Conservation (phyloP, 768 basidiomycete genomes). For the Mycena indigotica region DNA sequence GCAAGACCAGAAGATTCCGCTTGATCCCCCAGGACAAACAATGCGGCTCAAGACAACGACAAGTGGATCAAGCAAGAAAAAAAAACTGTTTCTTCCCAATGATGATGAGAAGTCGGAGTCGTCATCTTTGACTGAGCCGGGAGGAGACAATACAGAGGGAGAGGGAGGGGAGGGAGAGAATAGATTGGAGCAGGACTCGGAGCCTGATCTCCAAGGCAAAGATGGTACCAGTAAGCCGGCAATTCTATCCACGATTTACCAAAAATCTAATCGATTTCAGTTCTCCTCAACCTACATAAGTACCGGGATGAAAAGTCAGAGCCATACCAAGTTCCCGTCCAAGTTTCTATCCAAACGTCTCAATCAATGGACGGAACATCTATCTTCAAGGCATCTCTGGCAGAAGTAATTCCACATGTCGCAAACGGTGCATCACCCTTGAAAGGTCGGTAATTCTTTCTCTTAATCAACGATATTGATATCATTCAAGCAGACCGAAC, state of each 20-base stretch:
- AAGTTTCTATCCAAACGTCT: neutral
- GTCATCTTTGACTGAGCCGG: neutral
- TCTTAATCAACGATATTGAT: neutral
- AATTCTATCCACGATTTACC: neutral
- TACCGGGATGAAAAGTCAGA: neutral
- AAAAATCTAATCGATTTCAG: neutral
- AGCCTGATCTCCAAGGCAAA: too few relatives aligned
- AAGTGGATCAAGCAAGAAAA: neutral
- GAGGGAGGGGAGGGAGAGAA: neutral
- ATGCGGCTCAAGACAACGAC: neutral
- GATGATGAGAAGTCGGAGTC: neutral
- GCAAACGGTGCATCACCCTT: neutral
- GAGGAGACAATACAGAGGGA: neutral
- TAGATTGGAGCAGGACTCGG: neutral
- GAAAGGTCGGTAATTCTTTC: neutral
- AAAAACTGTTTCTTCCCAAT: neutral
- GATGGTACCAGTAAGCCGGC: neutral
- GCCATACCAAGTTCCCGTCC: neutral
- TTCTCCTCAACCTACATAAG: neutral
- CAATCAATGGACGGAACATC: neutral
- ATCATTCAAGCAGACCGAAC: neutral
- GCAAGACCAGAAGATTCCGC: neutral
- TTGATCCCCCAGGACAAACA: neutral
- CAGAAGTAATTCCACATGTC: neutral
- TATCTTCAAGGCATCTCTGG: neutral